Base-by-base conservation (phyloP, 2,329 filamentous ascomycete genomes). In the Botrytis sinoallii region DNA sequence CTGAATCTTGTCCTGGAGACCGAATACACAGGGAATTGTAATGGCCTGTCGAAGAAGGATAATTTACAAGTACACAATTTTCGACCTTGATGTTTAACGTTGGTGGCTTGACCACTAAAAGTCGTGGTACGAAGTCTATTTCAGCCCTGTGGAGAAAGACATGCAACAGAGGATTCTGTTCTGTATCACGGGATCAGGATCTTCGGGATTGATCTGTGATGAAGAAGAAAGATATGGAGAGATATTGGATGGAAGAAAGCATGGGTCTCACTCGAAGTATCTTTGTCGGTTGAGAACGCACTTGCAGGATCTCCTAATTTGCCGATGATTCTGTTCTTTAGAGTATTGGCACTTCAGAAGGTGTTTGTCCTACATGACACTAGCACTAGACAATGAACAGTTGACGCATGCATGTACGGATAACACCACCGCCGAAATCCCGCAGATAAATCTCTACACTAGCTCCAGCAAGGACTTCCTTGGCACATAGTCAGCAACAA, bases 61-160 rank as follows among this genome's bases (percentile, higher is more conserved):
- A 65, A 18, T 4, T n/a, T 52, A 35, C 12, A 3, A 20, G 22
- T 38, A 20, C 35, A 52, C 6, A 66, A 10, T 52, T 66, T 48
- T 52, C 4, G 29, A 48, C 32, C 25, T 38, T 18, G 25, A 38
- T 18, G 32, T 10, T 18, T n/a, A 38, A 52, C 10, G 22, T 38
- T 38, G 29, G 44, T 67, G 64, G 44, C 44, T 67, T 67, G 22
- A 25, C 40, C 35, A 52, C 44, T 38, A 52, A 40, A 67, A 67
- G 46, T 32, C 35, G 44, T 35, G 64, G 25, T 67, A 38, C 32
- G 35, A 67, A 67, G 44, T 67, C 44, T 67, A 52, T 67, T 67
- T 67, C 64, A 52, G 64, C 64, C 64, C 22, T 67, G 44, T 67
- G 64, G 44, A 67, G 64, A 67, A 67, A 52, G 32, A 52, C 14